Base-by-base conservation (phyloP, 495 filamentous ascomycete species). In the Penicillium robsamsonii region DNA sequence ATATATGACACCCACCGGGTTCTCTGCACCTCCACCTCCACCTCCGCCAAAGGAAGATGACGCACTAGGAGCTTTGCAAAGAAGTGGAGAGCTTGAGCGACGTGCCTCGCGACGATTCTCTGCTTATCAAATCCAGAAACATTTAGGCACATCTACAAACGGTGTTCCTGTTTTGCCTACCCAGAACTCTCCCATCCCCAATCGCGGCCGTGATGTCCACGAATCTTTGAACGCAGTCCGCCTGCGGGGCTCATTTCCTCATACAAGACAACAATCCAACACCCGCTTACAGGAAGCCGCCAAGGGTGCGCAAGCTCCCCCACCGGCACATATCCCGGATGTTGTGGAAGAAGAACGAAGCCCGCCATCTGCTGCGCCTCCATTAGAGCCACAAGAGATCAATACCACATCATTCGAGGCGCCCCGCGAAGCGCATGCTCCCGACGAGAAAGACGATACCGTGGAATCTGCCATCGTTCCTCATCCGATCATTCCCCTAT, bases 181-280 rank as follows among this genome's bases (percentile, higher is more conserved):
- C 10, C 92, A 96, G 61, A 93, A 88, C 45, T 88, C 89, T 27
- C 90, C 93, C 2, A 81, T 94, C 53, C 92, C 92, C 3, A 96
- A 96, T 63, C 84, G 94, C 40, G 91, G 91, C 8, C 83, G 88
- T 44, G 94, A 98, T 70, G 84, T 88, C 24, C 82, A 90, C 49
- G 94, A 98, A 68, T 96, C 91, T 8, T 83, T 97, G 78, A 91
- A 90, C 70, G 95, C 94, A 27, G 91, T 97, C 42, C 87, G 92
- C 58, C 80, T 83, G 22, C 84, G 94, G 58, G 89, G 87, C 50
- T 87, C 85, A 25, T 75, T 84, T 50, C 69, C 79, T 37, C 86
- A 90, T 70, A 84, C 80, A 57, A 83, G 87, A 53, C 83, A 86
- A 61, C 73, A 73, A 18, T 86, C 84, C 11, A 70, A 67, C 20